A percentile compares a stretch with the other conserved stretches of the same genome.
phyloP scores from a whole-genome alignment of 2,329 filamentous ascomycete species.

The Clonostachys chloroleuca region DNA sequence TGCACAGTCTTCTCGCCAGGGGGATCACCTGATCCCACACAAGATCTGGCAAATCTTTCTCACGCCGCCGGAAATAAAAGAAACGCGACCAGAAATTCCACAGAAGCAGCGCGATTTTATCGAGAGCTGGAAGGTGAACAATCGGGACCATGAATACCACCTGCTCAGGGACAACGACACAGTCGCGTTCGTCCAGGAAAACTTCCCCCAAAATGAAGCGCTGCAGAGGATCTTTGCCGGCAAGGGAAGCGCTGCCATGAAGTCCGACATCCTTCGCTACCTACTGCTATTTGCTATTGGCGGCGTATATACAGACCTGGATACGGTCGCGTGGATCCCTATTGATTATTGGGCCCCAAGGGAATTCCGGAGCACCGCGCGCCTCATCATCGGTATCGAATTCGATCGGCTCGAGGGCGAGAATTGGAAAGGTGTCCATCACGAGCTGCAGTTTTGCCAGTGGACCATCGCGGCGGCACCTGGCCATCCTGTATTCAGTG shows the following conservation, averaged over 20 bases:
- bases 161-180: slow-evolving; percentile 14
- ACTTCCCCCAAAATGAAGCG: slow-evolving; percentile 11
- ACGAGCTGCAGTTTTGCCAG: slow-evolving; percentile 83
- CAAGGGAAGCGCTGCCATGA: slow-evolving; percentile 57
- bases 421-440: slow-evolving; percentile 91
- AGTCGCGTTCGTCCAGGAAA: slow-evolving; percentile 13
- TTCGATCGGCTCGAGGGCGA: slow-evolving; percentile 90
- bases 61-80: background rate
- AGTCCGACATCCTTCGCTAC: slow-evolving; percentile 77
- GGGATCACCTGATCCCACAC: slow-evolving; percentile 1
- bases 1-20: too few species aligned
- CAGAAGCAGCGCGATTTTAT: slow-evolving; percentile 2
- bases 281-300: slow-evolving; percentile 59
- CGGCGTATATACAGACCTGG: slow-evolving; percentile 82
- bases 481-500: slow-evolving; percentile 85
- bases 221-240: background rate
- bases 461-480: slow-evolving; percentile 98
- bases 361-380: slow-evolving; percentile 73
- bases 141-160: slow-evolving; percentile 6
- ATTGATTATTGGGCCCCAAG: slow-evolving; percentile 80
- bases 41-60: slow-evolving; percentile 7
- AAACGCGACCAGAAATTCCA: background rate
- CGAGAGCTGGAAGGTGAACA: slow-evolving; percentile 6
- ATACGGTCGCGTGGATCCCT: slow-evolving; percentile 80
- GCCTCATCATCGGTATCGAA: slow-evolving; percentile 90